Conservation (phyloP, 352 stramenopile species). For the Phytophthora hibernalis region DNA sequence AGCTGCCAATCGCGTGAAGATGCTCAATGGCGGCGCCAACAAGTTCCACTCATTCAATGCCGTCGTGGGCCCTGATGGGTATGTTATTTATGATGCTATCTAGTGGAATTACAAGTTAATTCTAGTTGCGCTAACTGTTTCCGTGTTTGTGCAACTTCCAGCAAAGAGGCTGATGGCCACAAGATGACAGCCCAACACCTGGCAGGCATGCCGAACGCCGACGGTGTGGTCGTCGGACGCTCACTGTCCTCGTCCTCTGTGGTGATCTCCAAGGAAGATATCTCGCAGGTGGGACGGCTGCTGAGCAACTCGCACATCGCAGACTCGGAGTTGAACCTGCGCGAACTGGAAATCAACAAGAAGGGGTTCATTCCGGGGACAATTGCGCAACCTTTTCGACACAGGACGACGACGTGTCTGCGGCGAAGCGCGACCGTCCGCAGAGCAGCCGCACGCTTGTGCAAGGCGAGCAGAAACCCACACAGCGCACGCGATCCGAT, state of each 20-base stretch:
- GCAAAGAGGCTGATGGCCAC: constrained; percentile 52
- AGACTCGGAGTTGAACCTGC: constrained; percentile 81
- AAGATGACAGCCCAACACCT: constrained; percentile 43
- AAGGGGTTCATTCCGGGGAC: constrained; percentile 51
- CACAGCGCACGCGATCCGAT: constrained; percentile 66
- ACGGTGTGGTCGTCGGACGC: constrained; percentile 39
- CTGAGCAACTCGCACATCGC: constrained; percentile 83
- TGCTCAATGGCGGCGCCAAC: constrained; percentile 63
- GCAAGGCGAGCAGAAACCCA: constrained; percentile 67
- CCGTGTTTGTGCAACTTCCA: constrained; percentile 20
- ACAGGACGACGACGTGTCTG: constrained; percentile 43
- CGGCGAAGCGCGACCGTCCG: constrained; percentile 73
- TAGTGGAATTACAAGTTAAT: neutral
- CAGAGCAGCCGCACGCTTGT: constrained; percentile 69
- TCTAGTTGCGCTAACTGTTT: constrained; percentile 2
- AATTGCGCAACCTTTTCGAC: constrained; percentile 16
- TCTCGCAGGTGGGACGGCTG: constrained; percentile 66
- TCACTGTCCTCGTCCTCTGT: constrained; percentile 77
- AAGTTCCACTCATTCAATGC: constrained; percentile 85
- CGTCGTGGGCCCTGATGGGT: constrained; percentile 51
- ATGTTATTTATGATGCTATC: constrained; percentile 4
- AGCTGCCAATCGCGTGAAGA: constrained; percentile 74
- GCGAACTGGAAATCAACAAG: constrained; percentile 81
- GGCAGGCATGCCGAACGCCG: constrained; percentile 44
- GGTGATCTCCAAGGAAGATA: constrained; percentile 84